Evolutionary conservation across 768 basidiomycete genomes (phyloP).

Genomic region (Phlegmacium glaucopus): DNA sequence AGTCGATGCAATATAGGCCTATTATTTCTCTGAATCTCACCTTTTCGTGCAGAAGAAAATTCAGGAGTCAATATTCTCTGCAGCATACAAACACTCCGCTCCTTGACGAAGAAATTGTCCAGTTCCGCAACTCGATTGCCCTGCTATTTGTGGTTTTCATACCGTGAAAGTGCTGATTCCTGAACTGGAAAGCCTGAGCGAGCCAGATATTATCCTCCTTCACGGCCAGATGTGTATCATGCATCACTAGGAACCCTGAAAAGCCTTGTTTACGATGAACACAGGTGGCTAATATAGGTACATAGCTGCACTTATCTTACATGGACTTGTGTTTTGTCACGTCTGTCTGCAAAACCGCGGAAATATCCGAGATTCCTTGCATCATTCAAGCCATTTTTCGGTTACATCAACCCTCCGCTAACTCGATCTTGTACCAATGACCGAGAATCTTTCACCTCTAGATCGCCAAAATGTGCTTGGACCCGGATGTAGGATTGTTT

Average conservation of each 20-base stretch:
- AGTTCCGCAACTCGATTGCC: conserved; percentile 64
- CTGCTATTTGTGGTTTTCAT: conserved; percentile 78
- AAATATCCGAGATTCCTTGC: conserved; percentile 50
- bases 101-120: conserved; percentile 70
- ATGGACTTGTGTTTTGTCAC: conserved; percentile 82
- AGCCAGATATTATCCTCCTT: conserved; percentile 49
- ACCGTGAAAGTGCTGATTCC: conserved; percentile 76
- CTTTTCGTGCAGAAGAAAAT: conserved; percentile 70
- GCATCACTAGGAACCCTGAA: conserved; percentile 58
- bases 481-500: conserved; percentile 61
- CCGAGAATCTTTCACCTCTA: conserved; percentile 49
- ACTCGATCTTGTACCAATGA: conserved; percentile 51
- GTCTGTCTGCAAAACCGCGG: conserved; percentile 41
- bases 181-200: conserved; percentile 70
- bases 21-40: conserved; percentile 80
- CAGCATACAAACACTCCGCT: conserved; percentile 62
- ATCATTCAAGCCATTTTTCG: conserved; percentile 53
- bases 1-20: conserved; percentile 69
- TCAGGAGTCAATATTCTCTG: conserved; percentile 54
- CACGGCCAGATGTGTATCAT: conserved; percentile 50
- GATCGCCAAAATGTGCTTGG: conserved; percentile 60
- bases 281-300: conserved; percentile 61
- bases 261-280: conserved; percentile 55
- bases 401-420: conserved; percentile 41
- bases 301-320: conserved; percentile 71